These are phyloP conservation scores for Cerrena zonata DNA, from an alignment of 1,284 basidiomycete species.

Conservation along the genomic window DNA sequence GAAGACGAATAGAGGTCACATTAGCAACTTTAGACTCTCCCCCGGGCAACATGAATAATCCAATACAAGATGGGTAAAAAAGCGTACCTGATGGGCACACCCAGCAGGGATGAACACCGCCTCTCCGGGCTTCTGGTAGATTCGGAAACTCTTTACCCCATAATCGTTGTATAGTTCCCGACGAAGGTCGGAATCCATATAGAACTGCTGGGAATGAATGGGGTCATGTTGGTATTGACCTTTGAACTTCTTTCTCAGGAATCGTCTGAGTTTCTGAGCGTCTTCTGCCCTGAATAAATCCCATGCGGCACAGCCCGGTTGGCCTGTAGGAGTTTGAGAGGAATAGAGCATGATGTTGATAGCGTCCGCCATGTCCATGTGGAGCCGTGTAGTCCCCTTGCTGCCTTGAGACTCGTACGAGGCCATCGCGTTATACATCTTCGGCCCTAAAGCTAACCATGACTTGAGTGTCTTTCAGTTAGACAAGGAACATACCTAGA, in stretches of 20 bases:
- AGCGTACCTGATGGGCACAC: slow-evolving; percentile 84
- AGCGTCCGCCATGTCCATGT: slow-evolving; percentile 96
- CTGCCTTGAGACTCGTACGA: slow-evolving; percentile 57
- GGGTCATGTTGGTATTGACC: slow-evolving; percentile 64
- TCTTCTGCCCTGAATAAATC: slow-evolving; percentile 84
- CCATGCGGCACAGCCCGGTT: slow-evolving; percentile 83
- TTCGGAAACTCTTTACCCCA: slow-evolving; percentile 73
- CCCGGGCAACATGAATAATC: not conserved
- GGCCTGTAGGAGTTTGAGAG: slow-evolving; percentile 52
- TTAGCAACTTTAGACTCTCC: no score
- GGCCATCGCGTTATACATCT: slow-evolving; percentile 77
- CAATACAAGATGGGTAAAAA: not conserved
- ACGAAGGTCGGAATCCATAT: slow-evolving; percentile 69
- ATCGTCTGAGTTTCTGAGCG: slow-evolving; percentile 70
- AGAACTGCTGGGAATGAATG: slow-evolving; percentile 87
- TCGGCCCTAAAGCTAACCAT: slow-evolving; percentile 47
- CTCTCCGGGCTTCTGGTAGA: slow-evolving; percentile 89
- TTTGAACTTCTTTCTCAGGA: slow-evolving; percentile 59
- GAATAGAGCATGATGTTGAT: slow-evolving; percentile 88
- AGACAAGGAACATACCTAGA: slow-evolving; percentile 47
- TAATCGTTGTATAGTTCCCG: slow-evolving; percentile 62
- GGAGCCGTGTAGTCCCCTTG: slow-evolving; percentile 80
- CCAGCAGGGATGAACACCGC: slow-evolving; percentile 94
- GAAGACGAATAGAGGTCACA: no score
- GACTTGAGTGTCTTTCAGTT: not conserved